Base-by-base conservation (phyloP, 208 protist species). In the Wallacemonas sp. region DNA sequence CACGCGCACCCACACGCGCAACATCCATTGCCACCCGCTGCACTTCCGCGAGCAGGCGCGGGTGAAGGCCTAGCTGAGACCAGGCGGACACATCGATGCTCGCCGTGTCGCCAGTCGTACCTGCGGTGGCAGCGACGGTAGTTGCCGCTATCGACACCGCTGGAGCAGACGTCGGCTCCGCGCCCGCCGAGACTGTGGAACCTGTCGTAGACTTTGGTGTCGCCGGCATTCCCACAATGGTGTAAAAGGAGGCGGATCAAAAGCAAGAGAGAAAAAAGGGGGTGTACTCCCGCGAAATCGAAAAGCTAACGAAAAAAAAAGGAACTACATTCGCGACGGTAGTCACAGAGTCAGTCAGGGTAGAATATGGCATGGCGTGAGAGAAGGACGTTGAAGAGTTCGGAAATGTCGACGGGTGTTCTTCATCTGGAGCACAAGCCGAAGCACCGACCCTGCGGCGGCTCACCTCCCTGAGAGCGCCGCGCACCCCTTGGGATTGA, bases 61-160 rank as follows among this genome's bases (percentile, higher is more conserved):
- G 65, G 45, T 90, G 83, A 19, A 90, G 62, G 13, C 41, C 58
- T 36, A 85, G 37, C 10, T 33, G 37, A 26, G 66, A 62, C 72
- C 76, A 62, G 59, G 69, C 22, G 54, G 68, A 12, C 46, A 57
- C 55, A 44, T 39, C 62, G 44, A 71, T 46, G 45, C 45, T 37
- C 50, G 9, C 4, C 2, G 13, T 10, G n/a, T 38, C 50, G 21
- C 30, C 29, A 34, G 50, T 19, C 30, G 50, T 13, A 26, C 22
- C n/a, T n/a, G n/a, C n/a, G n/a, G n/a, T n/a, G n/a, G n/a, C 68
- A 0, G 62, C 42, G 39, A 76, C 65, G 39, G 62, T 66, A 12
- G n/a, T 12, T 1, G 63, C 67, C 63, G 21, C 34, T 58, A 53
- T 3, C 24, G 26, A 42, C 27, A 19, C 34, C 37, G 33, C 45